phyloP scores from a whole-genome alignment of 257 asterid species.

The Lithospermum erythrorhizon region DNA sequence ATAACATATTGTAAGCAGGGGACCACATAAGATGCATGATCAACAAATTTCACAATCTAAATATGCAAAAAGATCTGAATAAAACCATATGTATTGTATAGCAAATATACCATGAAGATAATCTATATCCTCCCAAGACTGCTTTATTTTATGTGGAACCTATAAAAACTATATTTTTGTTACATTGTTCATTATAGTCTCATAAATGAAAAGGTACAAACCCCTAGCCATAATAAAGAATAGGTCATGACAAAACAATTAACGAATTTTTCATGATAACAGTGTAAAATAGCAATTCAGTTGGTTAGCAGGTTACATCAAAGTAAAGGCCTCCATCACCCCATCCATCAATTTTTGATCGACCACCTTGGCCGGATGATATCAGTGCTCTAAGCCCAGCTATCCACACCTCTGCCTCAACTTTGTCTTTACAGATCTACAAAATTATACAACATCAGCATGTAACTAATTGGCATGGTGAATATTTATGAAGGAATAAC shows the following conservation, averaged over 20 bases:
- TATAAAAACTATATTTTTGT: no score
- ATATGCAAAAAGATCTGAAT: neutral
- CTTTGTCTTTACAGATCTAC: conserved; percentile 89
- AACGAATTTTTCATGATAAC: neutral
- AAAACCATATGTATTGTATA: neutral
- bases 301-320: conserved; percentile 40
- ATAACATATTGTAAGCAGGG: neutral
- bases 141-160: neutral
- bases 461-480: conserved; percentile 10
- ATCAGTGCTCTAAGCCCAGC: conserved; percentile 73
- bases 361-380: conserved; percentile 69
- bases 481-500: conserved; percentile 1
- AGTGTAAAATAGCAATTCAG: conserved; percentile 9
- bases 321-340: conserved; percentile 73
- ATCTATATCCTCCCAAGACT: neutral
- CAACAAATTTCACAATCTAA: neutral
- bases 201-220: neutral
- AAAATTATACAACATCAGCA: conserved; percentile 8
- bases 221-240: neutral
- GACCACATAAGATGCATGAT: neutral
- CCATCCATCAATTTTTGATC: conserved; percentile 96
- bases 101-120: neutral
- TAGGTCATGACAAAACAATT: neutral
- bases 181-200: neutral
- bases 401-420: conserved; percentile 92